A percentile compares a stretch with the other conserved stretches of the same genome.
Conservation (phyloP, 2,329 filamentous ascomycete genomes). For the Monilinia vaccinii-corymbosi region DNA sequence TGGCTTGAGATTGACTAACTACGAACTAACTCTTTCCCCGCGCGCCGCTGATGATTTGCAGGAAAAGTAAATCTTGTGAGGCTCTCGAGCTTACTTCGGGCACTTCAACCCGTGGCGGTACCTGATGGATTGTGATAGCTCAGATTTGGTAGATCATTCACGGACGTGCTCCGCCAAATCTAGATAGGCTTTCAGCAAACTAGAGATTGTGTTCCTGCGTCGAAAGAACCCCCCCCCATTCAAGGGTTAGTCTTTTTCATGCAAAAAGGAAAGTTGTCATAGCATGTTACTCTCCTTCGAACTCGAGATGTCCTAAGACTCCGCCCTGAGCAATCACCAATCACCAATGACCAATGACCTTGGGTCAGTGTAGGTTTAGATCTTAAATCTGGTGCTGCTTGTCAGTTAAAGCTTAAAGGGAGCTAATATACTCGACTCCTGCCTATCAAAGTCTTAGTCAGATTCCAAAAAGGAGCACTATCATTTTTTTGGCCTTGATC, state of each 20-base stretch:
- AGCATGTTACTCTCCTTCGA: conserved; percentile 11
- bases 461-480: background rate
- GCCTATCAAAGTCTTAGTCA: conserved; percentile 8
- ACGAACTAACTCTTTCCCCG: background rate
- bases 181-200: conserved; percentile 7
- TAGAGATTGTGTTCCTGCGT: conserved; percentile 10
- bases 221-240: conserved; percentile 2
- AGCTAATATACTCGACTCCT: conserved; percentile 14
- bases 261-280: conserved; percentile 10
- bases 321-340: background rate
- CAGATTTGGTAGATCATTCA: conserved; percentile 10
- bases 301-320: background rate
- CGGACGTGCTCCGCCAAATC: conserved; percentile 6
- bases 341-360: conserved; percentile 1
- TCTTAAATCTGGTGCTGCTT: conserved; percentile 12
- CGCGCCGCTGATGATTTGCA: conserved; percentile 7
- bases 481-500: background rate
- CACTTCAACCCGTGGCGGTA: conserved; percentile 1
- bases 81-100: conserved; percentile 7
- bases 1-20: background rate
- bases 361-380: background rate
- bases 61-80: conserved; percentile 5
- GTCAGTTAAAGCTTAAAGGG: conserved; percentile 18
- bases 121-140: conserved; percentile 11
- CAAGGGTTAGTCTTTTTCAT: conserved; percentile 5